These are phyloP conservation scores for Geopyxis carbonaria DNA, from an alignment of 495 filamentous ascomycete genomes.

Conservation along the genomic window DNA sequence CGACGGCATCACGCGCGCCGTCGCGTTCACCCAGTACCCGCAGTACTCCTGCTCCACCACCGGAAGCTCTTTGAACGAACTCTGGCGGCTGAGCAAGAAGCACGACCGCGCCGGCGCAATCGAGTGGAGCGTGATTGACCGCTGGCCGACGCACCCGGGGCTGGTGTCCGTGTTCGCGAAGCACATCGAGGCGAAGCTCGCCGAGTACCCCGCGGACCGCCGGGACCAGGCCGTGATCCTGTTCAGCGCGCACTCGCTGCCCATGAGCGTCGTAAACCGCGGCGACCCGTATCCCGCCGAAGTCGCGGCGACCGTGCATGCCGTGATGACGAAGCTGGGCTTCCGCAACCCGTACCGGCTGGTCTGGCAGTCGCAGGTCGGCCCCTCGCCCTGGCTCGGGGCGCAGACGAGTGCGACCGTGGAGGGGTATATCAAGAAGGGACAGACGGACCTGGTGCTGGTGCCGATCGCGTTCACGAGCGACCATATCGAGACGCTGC, in stretches of 20 bases:
- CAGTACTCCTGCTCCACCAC: conserved; percentile 99
- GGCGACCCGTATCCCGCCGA: conserved; percentile 91
- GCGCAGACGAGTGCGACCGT: conserved; percentile 85
- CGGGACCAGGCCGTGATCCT: conserved; percentile 66
- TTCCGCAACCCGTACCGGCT: conserved; percentile 80
- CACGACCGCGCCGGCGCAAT: conserved; percentile 67
- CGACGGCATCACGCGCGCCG: conserved; percentile 85
- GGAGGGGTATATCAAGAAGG: conserved; percentile 71
- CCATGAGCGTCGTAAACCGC: conserved; percentile 63
- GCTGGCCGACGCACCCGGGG: conserved; percentile 84
- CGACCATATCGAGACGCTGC: conserved; percentile 96
- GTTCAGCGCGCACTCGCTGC: conserved; percentile 89
- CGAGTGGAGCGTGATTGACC: conserved; percentile 90
- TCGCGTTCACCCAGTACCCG: conserved; percentile 96
- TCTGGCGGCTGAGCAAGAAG: conserved; percentile 89
- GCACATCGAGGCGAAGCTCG: conserved; percentile 70
- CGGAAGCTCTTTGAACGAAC: conserved; percentile 84
- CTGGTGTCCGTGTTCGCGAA: conserved; percentile 79
- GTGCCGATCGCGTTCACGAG: conserved; percentile 95
- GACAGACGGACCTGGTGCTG: conserved; percentile 74
- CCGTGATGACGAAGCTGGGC: conserved; percentile 79
- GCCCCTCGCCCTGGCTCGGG: conserved; percentile 86
- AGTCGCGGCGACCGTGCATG: conserved; percentile 91
- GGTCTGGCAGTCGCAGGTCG: conserved; percentile 97
- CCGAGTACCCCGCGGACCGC: conserved; percentile 63